These are phyloP conservation scores for Tylopilus sp. DNA, from an alignment of 768 basidiomycete genomes.

Conservation along the genomic window DNA sequence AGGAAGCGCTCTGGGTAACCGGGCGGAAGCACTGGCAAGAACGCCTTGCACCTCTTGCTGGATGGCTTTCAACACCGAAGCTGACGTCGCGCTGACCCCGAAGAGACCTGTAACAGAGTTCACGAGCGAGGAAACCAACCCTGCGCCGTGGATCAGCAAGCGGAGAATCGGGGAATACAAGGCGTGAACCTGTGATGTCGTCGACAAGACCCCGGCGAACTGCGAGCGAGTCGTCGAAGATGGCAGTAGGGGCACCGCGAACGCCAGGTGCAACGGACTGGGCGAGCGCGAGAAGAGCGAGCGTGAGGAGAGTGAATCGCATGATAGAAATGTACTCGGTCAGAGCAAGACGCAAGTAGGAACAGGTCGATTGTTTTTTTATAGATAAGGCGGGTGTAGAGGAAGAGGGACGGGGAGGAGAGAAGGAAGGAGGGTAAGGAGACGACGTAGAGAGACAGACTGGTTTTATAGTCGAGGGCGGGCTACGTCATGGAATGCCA, in stretches of 20 bases:
- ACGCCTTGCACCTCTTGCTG: not conserved
- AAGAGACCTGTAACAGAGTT: not conserved
- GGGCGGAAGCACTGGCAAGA: no score
- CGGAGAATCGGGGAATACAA: not conserved
- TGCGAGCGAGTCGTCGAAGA: conserved; percentile 5
- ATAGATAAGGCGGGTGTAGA: conserved; percentile 6
- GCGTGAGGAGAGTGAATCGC: conserved; percentile 19
- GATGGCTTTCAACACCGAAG: not conserved
- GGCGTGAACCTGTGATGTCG: not conserved
- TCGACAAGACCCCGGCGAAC: not conserved
- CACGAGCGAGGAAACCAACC: not conserved
- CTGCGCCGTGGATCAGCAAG: conserved; percentile 6
- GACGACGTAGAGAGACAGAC: not conserved
- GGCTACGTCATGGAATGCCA: conserved; percentile 19
- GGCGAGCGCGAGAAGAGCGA: conserved; percentile 19
- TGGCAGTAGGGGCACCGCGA: conserved; percentile 14
- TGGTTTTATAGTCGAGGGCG: conserved; percentile 18
- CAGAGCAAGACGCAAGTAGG: conserved; percentile 16
- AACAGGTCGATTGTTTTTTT: conserved; percentile 20
- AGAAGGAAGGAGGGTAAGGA: conserved; percentile 12
- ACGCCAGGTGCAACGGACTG: conserved; percentile 14
- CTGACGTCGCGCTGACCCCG: not conserved
- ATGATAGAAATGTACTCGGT: conserved; percentile 26
- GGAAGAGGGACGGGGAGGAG: not conserved
- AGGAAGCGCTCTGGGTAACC: conserved; percentile 2